Evolutionary conservation across 768 basidiomycete species (phyloP).

Genomic region (Amyloporia xantha): DNA sequence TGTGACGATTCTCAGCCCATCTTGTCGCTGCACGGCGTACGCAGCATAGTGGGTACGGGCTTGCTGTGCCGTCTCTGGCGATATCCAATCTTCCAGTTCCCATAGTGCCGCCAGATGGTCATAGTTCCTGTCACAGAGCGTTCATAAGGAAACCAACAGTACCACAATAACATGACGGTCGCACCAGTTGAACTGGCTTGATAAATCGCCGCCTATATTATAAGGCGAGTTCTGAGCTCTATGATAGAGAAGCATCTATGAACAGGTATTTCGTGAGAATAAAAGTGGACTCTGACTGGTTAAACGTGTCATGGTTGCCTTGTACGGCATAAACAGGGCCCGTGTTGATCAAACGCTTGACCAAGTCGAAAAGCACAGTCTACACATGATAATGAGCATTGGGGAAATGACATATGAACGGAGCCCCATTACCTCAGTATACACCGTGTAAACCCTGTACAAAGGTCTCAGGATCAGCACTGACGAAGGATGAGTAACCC

Average conservation of each 20-base stretch:
- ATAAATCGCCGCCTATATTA: slow-evolving; percentile 46
- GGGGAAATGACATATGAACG: neutral
- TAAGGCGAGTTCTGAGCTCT: slow-evolving; percentile 58
- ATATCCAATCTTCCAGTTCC: slow-evolving; percentile 66
- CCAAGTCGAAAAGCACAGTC: slow-evolving; percentile 60
- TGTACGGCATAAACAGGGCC: slow-evolving; percentile 70
- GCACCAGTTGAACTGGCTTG: slow-evolving; percentile 61
- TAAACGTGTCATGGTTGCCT: slow-evolving; percentile 75
- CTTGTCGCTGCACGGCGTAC: slow-evolving; percentile 62
- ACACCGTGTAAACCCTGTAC: slow-evolving; percentile 48
- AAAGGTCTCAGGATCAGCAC: neutral
- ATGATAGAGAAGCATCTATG: neutral
- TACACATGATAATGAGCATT: slow-evolving; percentile 18
- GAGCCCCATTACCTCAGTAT: slow-evolving; percentile 47
- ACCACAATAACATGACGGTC: slow-evolving; percentile 11
- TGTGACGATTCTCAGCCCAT: slow-evolving; percentile 66
- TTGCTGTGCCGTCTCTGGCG: slow-evolving; percentile 42
- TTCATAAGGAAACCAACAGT: neutral
- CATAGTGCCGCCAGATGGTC: slow-evolving; percentile 67
- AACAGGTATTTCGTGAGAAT: neutral
- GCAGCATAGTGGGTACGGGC: slow-evolving; percentile 67
- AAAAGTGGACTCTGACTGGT: slow-evolving; percentile 33
- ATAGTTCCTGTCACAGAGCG: slow-evolving; percentile 51
- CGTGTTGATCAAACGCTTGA: slow-evolving; percentile 52
- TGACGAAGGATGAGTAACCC: neutral